These are phyloP conservation scores for Talaromyces sp. DNA, from an alignment of 2,329 filamentous ascomycete species.

Conservation along the genomic window DNA sequence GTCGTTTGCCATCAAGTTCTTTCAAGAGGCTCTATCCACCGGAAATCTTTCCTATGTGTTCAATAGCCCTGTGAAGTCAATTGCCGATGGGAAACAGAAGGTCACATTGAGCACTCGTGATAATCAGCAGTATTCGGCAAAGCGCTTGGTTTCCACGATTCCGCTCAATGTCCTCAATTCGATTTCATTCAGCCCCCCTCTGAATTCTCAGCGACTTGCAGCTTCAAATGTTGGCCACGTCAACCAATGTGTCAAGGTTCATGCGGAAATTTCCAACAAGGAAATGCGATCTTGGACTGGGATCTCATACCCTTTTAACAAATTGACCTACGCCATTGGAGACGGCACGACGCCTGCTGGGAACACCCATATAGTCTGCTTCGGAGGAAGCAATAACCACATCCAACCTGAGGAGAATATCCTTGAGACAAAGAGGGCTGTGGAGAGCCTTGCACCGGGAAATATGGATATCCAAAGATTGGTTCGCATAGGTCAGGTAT, in stretches of 20 bases:
- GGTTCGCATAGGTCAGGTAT: constrained; percentile 8
- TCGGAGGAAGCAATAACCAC: constrained; percentile 49
- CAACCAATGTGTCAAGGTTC: constrained; percentile 52
- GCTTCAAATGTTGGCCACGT: constrained; percentile 48
- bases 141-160: constrained; percentile 46
- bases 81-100: constrained; percentile 30
- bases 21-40: constrained; percentile 45
- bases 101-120: constrained; percentile 40
- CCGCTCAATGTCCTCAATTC: constrained; percentile 50
- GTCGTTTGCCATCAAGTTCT: constrained; percentile 50
- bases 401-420: constrained; percentile 50
- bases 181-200: constrained; percentile 46
- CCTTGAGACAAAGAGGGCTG: constrained; percentile 33
- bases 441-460: constrained; percentile 36
- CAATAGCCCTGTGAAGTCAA: constrained; percentile 38
- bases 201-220: constrained; percentile 37
- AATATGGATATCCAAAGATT: constrained; percentile 28
- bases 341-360: constrained; percentile 51
- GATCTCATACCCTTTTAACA: constrained; percentile 49
- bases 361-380: constrained; percentile 53
- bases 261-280: constrained; percentile 47
- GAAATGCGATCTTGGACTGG: constrained; percentile 50
- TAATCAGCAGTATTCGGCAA: constrained; percentile 32
- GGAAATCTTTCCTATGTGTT: constrained; percentile 48
- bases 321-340: constrained; percentile 48